Evolutionary conservation across 345 rosid species (phyloP).

Genomic region (Gossypium thurberi): DNA sequence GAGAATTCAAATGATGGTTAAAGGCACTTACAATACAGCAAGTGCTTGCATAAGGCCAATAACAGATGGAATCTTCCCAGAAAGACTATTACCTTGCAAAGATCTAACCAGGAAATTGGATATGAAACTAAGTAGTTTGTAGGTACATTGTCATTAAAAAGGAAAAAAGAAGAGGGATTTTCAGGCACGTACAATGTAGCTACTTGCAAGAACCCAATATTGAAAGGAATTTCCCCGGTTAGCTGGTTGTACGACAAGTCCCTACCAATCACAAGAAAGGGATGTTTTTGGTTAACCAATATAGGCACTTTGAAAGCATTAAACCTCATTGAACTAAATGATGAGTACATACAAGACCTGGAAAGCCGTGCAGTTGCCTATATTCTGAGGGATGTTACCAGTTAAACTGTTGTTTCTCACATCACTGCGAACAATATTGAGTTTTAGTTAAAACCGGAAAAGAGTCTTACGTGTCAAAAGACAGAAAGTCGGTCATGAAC

Average conservation of each 20-base stretch:
- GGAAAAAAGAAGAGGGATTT: background rate
- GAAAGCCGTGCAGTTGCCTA: constrained; percentile 98
- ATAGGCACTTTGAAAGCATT: background rate
- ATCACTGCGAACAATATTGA: constrained; percentile 42
- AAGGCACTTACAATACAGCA: constrained; percentile 76
- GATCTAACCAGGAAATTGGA: constrained; percentile 45
- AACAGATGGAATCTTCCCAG: constrained; percentile 87
- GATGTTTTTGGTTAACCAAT: background rate
- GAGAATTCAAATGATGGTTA: background rate
- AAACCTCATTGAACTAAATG: constrained; percentile 10
- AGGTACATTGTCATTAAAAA: background rate
- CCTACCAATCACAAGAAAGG: constrained; percentile 34
- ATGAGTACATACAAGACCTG: constrained; percentile 85
- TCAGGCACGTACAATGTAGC: constrained; percentile 72
- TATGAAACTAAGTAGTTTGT: background rate
- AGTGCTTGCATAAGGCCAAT: constrained; percentile 99
- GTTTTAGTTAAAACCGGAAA: constrained; percentile 1
- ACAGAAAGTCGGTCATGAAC: background rate
- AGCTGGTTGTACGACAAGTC: constrained; percentile 91
- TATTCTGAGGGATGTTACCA: constrained; percentile 74
- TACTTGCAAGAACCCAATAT: constrained; percentile 96
- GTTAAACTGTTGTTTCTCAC: constrained; percentile 93
- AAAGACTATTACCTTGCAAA: constrained; percentile 81
- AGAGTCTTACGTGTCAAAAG: background rate
- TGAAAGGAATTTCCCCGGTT: constrained; percentile 88